These are phyloP conservation scores for Aspergillus glaucus DNA, from an alignment of 2,329 filamentous ascomycete species.

Conservation along the genomic window DNA sequence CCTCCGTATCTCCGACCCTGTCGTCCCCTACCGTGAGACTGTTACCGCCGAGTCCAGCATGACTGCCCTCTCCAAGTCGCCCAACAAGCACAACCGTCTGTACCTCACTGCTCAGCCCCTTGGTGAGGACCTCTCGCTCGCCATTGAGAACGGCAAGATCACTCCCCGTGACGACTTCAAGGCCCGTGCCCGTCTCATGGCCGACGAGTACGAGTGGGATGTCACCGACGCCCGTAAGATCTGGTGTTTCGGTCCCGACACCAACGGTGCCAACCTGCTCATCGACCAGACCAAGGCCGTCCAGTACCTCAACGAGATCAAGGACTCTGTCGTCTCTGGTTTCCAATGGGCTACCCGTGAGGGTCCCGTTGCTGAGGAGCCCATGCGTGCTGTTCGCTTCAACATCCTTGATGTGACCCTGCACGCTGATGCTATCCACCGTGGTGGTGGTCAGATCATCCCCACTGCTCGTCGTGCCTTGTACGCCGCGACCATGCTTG, in stretches of 20 bases:
- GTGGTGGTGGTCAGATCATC: slow-evolving; percentile 98
- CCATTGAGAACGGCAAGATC: slow-evolving; percentile 90
- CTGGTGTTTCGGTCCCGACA: slow-evolving; percentile 99
- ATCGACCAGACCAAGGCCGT: slow-evolving; percentile 99
- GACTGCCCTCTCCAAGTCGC: slow-evolving; percentile 96
- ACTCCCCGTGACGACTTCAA: slow-evolving; percentile 97
- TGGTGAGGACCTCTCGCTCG: slow-evolving; percentile 80
- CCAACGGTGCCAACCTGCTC: slow-evolving; percentile 94
- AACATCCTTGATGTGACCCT: slow-evolving; percentile 99
- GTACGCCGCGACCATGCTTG: slow-evolving; percentile 86
- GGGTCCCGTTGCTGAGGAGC: slow-evolving; percentile 96
- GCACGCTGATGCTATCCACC: slow-evolving; percentile 98
- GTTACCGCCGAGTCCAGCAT: slow-evolving; percentile 80
- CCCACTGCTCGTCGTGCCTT: slow-evolving; percentile 96
- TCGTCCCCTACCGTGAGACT: slow-evolving; percentile 98
- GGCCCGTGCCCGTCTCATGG: slow-evolving; percentile 88
- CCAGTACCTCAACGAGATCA: slow-evolving; percentile 99
- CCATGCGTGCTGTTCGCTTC: slow-evolving; percentile 94
- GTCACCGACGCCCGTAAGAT: slow-evolving; percentile 99
- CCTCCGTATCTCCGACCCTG: slow-evolving; percentile 94
- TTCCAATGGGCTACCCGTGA: slow-evolving; percentile 99
- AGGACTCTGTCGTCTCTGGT: slow-evolving; percentile 98
- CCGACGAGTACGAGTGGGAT: slow-evolving; percentile 98
- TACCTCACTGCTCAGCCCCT: slow-evolving; percentile 92
- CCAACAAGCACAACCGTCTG: slow-evolving; percentile 99